Evolutionary conservation across 2,329 filamentous ascomycete species (phyloP), one percentile per base, ranked within the genome.

Genomic region (Neonectria ditissima): DNA sequence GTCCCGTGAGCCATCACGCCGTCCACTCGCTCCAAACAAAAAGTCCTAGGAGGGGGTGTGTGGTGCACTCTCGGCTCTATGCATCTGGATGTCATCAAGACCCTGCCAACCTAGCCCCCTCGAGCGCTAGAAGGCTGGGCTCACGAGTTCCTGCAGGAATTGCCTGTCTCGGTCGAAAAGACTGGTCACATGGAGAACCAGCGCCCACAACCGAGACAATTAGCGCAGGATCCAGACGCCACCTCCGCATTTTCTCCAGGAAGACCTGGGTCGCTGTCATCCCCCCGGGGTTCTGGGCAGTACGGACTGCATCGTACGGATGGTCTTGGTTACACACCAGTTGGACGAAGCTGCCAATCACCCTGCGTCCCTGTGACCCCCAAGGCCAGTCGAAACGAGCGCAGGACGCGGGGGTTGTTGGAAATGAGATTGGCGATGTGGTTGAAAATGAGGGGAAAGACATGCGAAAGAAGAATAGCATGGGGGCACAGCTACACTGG

Each of bases 131-230:
- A 37, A 52, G 47, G 45, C 18, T 44, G 20, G 18, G 55, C 51
- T 63, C 63, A 63, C 63, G 59, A 65, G 63, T 65, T 65, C 63
- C 63, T 65, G 63, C 63, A 65, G 63, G 56, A 63, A 52, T 30
- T 60, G 57, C 54, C 57, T 47, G 20, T 56, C 34, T 59, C 24
- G 50, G 37, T 30, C 43, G 24, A 32, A 44, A 22, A 32, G 37
- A 58, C 55, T 37, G 58, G 59, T 65, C 63, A 65, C 63, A 62
- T 62, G 63, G 59, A 59, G 44, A 18, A 34, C 41, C 51, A 63
- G 26, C 44, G 62, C 50, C 53, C 37, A 41, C 53, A 59, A 62
- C 58, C 37, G 59, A 62, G 59, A 62, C 59, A 62, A 37, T 47
- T 59, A 65, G 58, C 53, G 63, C 48, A 45, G 26, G 43, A 65